Base-by-base conservation (phyloP, 2,329 filamentous ascomycete species). In the Cladosporium sp. region DNA sequence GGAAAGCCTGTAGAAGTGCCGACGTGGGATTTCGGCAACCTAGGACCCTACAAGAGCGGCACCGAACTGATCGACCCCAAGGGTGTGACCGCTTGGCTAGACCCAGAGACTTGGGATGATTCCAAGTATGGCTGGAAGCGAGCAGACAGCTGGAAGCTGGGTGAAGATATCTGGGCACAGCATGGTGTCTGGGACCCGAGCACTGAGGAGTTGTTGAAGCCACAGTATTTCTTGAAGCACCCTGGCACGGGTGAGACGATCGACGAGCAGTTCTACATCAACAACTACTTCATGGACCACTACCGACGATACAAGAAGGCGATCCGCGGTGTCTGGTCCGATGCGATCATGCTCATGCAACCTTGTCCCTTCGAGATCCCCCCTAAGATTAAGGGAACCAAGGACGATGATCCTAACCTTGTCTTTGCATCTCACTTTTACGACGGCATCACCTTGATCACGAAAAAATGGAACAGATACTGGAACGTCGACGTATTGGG, bases 401-500 rank as follows among this genome's bases (percentile, higher is more conserved):
- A 78, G 22, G 92, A 97, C 64, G 91, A 97, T 61, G 91, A 99
- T 59, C 83, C 84, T 3, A 88, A 85, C 55, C 86, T 97, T 80
- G 87, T 91, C 2, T 97, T 96, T 67, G 86, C 93, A 8, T 89
- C 91, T 1, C 93, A 99, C 70, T 99, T 89, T 66, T 99, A 99
- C 68, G 93, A 99, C 61, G 93, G 93, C 9, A 86, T 99, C 50
- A 99, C 93, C 0, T 77, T 99, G 3, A 88, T 99, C 80, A 97
- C 89, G 11, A 99, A 99, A 72, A 95, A 96, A 68, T 99, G 93
- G 93, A 99, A 97, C 65, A 86, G 91, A 34, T 84, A 86, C 13
- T 99, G 93, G 87, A 99, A 99, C 60, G 87, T 99, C 7, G 93
- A 99, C 66, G 89, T 99, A 4, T 83, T 99, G 44, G 93, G 93